phyloP scores from a whole-genome alignment of 192 early-diverging fungal species.

The Linnemannia hyalina region DNA sequence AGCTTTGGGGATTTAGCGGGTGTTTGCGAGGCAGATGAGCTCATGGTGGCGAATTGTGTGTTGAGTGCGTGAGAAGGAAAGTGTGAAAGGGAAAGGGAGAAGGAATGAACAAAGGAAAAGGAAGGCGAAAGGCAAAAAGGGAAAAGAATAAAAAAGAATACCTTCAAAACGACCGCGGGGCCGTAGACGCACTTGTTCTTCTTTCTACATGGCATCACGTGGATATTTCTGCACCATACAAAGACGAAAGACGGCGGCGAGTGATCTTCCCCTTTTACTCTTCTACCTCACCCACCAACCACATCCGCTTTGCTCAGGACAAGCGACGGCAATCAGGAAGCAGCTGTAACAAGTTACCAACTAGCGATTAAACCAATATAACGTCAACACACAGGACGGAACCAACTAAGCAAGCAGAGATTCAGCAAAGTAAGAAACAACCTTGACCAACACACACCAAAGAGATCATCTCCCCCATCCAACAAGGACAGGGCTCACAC shows the following conservation, averaged over 20 bases:
- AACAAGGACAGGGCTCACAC: background rate
- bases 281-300: too few species aligned
- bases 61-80: background rate
- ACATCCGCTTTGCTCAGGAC: too few species aligned
- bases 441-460: too few species aligned
- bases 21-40: constrained; percentile 33
- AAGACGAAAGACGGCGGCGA: background rate
- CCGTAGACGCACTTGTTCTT: background rate
- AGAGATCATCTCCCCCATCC: background rate
- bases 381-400: too few species aligned
- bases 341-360: background rate
- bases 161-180: background rate
- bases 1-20: constrained; percentile 69
- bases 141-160: background rate
- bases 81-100: background rate
- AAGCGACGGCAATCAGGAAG: background rate
- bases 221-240: background rate
- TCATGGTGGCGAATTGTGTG: constrained; percentile 17
- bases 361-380: background rate
- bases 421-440: too few species aligned
- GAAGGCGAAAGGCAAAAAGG: constrained; percentile 1
- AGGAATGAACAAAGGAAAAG: background rate
- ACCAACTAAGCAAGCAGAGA: too few species aligned
- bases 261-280: too few species aligned
- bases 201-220: background rate